Evolutionary conservation across 352 stramenopile species (phyloP), one percentile per base, ranked within the genome.

Genomic region (Globisporangium alternatum): DNA sequence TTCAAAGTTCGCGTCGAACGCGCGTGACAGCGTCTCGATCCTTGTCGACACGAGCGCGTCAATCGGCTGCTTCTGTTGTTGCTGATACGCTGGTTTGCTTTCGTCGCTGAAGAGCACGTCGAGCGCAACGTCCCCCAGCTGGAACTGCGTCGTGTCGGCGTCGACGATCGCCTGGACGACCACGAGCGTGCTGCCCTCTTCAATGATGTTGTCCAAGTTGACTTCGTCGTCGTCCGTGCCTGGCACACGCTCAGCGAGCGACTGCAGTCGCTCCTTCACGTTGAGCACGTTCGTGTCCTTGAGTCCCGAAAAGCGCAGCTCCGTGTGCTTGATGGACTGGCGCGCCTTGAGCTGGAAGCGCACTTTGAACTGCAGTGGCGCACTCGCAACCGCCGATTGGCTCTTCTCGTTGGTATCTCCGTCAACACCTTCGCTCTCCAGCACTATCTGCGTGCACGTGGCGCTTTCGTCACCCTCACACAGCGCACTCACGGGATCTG

Each of bases 121-220:
- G 37, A 95, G 61, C 54, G 75, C 64, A 22, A 93, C 75, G 47
- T 92, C 83, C 1, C 71, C 71, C 3, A 66, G 62, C 12, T 71
- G 19, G 33, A 89, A 78, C 21, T 65, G 67, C 0, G 60, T 64
- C 37, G 67, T 56, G 51, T 87, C 75, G 19, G 70, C 70, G 25
- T 84, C 69, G 30, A 90, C 64, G 58, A 85, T 86, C 19, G 80
- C 78, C 58, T 93, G 86, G 8, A 95, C 75, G 15, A 95, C 74
- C 19, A 92, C 58, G 13, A 92, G 39, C 19, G 85, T 87, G 56
- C 73, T 87, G 30, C 71, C 81, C 21, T 90, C 81, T 22, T 90
- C 86, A 41, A 93, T 75, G 33, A 77, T 76, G 54, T 93, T 86
- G 44, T 89, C 76, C 19, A 95, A 66, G 2, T 62, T 28, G 31